Base-by-base conservation (phyloP, 1,139 yeast species). In the Kodamaea ohmeri region DNA sequence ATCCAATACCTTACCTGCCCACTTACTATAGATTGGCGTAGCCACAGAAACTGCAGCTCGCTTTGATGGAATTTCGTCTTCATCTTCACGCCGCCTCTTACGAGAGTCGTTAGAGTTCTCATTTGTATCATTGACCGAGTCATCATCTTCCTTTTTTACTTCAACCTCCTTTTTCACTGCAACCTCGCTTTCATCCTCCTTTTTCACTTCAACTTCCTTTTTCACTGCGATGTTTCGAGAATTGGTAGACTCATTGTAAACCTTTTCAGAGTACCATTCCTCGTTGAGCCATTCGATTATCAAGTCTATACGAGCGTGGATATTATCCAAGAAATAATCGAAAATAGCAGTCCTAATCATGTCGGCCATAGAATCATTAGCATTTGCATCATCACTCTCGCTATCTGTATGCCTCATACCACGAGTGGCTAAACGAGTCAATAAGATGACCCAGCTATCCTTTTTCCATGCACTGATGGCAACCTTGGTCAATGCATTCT, bases 261-360 rank as follows among this genome's bases (percentile, higher is more conserved):
- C 78, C 45, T 63, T 64, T 47, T 84, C 95, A 33, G 80, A 74
- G 58, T 80, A 90, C 95, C 97, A 94, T 59, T 94, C 98, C 60
- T 92, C 98, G 52, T 86, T 90, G 38, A 94, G 66, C 99, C 99
- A 94, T 45, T 85, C 89, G 26, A 90, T 79, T n/a, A 87, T 79
- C 27, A 83, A 64, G 44, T 87, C 95, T 12, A 90, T 73, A 29
- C 92, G 67, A 9, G 69, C 71, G 42, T 85, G 83, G 47, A 90
- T 83, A 52, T 84, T 86, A 14, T 76, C 82, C 52, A 88, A 69
- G 42, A 88, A 83, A 56, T 83, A 85, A 28, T 79, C 80, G 46
- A 84, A 82, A 7, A 94, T 65, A 11, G 88, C 77, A 12, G 75
- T 78, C 46, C 97, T 70, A 12, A 90, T 76, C 51, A 78, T 57